Evolutionary conservation across 306 rosid species (phyloP), one percentile per base, ranked within the genome.

Genomic region (Quercus alba): DNA sequence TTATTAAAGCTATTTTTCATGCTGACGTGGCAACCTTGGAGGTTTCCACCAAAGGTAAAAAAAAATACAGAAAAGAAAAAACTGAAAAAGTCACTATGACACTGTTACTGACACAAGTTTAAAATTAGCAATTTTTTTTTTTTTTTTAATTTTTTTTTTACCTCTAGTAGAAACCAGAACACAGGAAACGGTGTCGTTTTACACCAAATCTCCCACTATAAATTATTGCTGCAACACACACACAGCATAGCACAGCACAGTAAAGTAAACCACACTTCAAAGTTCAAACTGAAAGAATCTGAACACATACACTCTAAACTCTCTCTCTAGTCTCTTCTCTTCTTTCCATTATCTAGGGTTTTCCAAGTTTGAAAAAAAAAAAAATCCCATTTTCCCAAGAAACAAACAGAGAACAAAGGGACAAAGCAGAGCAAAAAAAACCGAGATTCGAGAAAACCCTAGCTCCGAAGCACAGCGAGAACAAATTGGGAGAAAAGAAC

Each of bases 281-380:
- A 19, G 52, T 35, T 49, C 59, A 15, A 30, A 38, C 46, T 38
- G 46, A 38, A 38, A 61, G 33, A 69, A 38, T 57, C 52, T 73
- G 1, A 46, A 46, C 14, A 46, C 15, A 46, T 12, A 46, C 14
- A 46, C 31, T 58, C 15, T 5, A 21, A 21, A 0, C 9, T 35
- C 5, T 21, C 66, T 21, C 64, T 58, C 14, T 4, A 0, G 10
- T 54, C 26, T 26, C 11, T 52, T 70, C 81, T 59, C 21, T 35
- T 70, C 41, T 26, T 55, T 73, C 81, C 21, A 13, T 55, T 66
- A 46, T 68, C 81, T 86, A 85, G 93, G 91, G 89, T 89, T 89
- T 82, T 82, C 75, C 6, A 7, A 13, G 5, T 75, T 51, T 77
- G 30, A 49, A 19, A 3, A 25, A 25, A 25, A 25, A 44, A 70